Evolutionary conservation across 768 basidiomycete species (phyloP).

Genomic region (Kwoniella mangroviensis): DNA sequence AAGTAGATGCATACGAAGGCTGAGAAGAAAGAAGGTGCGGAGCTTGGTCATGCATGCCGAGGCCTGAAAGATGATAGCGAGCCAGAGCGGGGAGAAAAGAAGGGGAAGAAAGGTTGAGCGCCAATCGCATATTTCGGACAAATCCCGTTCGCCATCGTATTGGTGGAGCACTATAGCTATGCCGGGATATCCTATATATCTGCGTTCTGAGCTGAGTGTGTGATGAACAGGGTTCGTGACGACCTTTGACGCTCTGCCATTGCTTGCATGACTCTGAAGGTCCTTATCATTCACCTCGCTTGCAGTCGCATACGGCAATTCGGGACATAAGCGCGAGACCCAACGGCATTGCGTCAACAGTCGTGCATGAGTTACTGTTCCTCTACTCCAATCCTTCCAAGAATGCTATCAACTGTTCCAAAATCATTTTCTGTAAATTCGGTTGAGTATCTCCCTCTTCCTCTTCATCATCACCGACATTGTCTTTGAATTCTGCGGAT

Average conservation of each 20-base stretch:
- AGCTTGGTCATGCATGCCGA: not conserved
- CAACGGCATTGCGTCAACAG: too few species aligned
- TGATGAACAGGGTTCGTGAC: too few species aligned
- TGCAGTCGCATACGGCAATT: not conserved
- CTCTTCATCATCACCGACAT: slow-evolving; percentile 48
- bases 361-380: too few species aligned
- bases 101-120: not conserved
- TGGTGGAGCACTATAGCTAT: too few species aligned
- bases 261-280: too few species aligned
- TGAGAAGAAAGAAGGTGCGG: not conserved
- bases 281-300: not conserved
- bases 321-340: too few species aligned
- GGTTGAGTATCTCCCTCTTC: slow-evolving; percentile 63
- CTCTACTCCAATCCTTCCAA: slow-evolving; percentile 13
- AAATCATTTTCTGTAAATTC: slow-evolving; percentile 60
- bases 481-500: slow-evolving; percentile 37
- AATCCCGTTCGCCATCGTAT: not conserved
- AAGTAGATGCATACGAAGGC: not conserved
- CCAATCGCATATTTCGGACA: not conserved
- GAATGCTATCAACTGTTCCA: slow-evolving; percentile 46
- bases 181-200: too few species aligned
- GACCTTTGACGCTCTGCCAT: too few species aligned
- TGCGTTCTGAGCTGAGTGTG: too few species aligned
- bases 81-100: not conserved
- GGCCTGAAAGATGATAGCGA: not conserved